Evolutionary conservation across 257 asterid genomes (phyloP).

Genomic region (Capsicum baccatum): DNA sequence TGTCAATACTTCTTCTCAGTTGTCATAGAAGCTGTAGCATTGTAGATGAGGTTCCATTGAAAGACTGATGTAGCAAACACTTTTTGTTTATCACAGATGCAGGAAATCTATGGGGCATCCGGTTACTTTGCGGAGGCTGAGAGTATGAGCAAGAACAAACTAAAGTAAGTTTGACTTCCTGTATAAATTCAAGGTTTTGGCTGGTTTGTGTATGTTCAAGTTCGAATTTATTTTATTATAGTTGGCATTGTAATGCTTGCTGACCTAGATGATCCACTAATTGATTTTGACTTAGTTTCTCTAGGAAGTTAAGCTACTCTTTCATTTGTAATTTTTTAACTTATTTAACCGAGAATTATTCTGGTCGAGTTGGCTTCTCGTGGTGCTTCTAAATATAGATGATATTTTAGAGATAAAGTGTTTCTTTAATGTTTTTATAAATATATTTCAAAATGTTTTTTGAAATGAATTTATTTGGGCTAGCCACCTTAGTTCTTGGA

Average conservation of each 20-base stretch:
- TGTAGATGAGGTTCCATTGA: background rate
- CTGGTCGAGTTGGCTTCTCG: background rate
- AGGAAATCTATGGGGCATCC: slow-evolving; percentile 83
- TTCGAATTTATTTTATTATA: background rate
- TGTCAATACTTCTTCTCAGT: background rate
- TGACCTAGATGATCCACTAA: slow-evolving; percentile 19
- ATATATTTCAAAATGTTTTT: background rate
- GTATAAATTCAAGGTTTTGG: background rate
- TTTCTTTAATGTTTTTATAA: background rate
- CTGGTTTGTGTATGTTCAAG: slow-evolving; percentile 7
- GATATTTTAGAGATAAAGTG: background rate
- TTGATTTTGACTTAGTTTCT: background rate
- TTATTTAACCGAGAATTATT: background rate
- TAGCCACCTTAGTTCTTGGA: slow-evolving; percentile 19
- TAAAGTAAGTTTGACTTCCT: slow-evolving; percentile 48
- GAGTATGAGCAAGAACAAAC: slow-evolving; percentile 47
- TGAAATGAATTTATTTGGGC: slow-evolving; percentile 19
- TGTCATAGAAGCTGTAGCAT: slow-evolving; percentile 19
- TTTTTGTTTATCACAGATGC: slow-evolving; percentile 62
- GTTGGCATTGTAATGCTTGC: background rate
- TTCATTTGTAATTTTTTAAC: background rate
- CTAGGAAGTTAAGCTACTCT: background rate
- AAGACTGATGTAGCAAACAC: background rate
- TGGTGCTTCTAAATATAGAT: background rate
- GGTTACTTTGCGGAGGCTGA: slow-evolving; percentile 76